A percentile compares a stretch with the other conserved stretches of the same genome.
These are phyloP conservation scores for Mallotus japonicus DNA, from an alignment of 441 rosid species.

Conservation along the genomic window DNA sequence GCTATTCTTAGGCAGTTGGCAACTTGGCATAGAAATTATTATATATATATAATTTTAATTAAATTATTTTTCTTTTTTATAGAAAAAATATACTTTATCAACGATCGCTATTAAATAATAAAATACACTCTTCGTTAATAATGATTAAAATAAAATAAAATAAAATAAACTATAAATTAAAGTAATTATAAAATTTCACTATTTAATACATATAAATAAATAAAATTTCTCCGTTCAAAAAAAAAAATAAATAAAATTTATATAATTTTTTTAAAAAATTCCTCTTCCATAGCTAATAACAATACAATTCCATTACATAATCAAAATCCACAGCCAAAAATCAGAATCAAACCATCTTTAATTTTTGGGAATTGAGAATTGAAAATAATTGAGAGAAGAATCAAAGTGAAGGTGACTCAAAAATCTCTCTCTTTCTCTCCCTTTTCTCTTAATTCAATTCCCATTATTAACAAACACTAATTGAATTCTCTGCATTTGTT, in stretches of 20 bases:
- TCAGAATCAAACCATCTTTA: slow-evolving; percentile 4
- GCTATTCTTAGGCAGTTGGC: slow-evolving; percentile 41
- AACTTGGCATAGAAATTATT: slow-evolving; percentile 34
- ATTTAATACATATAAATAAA: too few relatives aligned
- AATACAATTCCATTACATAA: background rate
- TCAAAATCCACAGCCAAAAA: slow-evolving; percentile 13
- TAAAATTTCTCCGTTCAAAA: too few relatives aligned
- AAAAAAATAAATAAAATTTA: too few relatives aligned
- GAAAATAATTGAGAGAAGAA: background rate
- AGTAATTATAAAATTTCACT: background rate
- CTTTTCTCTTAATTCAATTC: background rate
- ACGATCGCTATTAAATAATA: too few relatives aligned
- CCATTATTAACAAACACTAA: background rate
- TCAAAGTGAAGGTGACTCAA: slow-evolving; percentile 33
- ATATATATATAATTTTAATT: background rate
- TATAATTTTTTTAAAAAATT: background rate
- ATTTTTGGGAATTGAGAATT: background rate
- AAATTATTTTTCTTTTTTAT: background rate
- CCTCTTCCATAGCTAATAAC: background rate
- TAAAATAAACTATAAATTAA: background rate
- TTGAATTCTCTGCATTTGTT: background rate
- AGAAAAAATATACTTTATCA: background rate
- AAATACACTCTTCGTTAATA: too few relatives aligned
- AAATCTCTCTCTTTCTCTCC: slow-evolving; percentile 21
- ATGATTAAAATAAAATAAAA: too few relatives aligned